phyloP scores from a whole-genome alignment of 495 filamentous ascomycete species.

The Immersiella caudata region DNA sequence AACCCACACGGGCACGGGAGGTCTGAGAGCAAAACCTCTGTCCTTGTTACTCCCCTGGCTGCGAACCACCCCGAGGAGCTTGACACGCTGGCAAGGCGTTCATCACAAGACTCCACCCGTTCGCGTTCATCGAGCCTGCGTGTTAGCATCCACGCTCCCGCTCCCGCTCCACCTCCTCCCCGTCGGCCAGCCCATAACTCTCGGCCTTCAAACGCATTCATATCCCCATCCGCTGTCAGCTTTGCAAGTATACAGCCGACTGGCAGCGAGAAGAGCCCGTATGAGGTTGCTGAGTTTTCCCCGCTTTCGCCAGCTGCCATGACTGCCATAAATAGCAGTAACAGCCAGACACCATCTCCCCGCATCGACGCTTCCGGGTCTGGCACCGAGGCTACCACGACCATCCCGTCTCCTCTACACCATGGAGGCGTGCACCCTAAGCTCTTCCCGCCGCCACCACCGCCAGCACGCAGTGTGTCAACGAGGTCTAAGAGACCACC shows the following conservation, averaged over 20 bases:
- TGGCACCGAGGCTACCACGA: not conserved
- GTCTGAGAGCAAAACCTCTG: constrained; percentile 41
- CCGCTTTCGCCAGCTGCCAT: not conserved
- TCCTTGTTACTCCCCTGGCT: constrained; percentile 28
- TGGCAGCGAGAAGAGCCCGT: constrained; percentile 21
- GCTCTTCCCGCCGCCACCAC: constrained; percentile 47
- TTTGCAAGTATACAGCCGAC: constrained; percentile 19
- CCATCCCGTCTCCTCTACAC: not conserved
- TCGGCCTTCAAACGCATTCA: constrained; percentile 32
- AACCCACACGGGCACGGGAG: constrained; percentile 47
- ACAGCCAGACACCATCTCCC: constrained; percentile 1
- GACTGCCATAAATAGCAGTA: not conserved
- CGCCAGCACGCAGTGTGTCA: constrained; percentile 45
- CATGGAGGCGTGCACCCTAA: constrained; percentile 26
- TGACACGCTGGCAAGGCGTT: constrained; percentile 42
- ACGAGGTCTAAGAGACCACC: constrained; percentile 43
- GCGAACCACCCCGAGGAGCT: constrained; percentile 28
- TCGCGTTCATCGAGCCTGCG: constrained; percentile 48
- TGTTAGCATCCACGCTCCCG: constrained; percentile 39
- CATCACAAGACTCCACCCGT: constrained; percentile 47
- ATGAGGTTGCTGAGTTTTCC: constrained; percentile 14
- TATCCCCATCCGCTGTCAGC: constrained; percentile 20
- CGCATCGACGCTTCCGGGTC: not conserved
- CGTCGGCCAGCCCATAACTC: constrained; percentile 41
- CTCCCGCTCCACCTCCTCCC: constrained; percentile 50